Evolutionary conservation across 805 yeast species (phyloP), one percentile per base, ranked within the genome.

Genomic region (Zygoascus bituminiphila): DNA sequence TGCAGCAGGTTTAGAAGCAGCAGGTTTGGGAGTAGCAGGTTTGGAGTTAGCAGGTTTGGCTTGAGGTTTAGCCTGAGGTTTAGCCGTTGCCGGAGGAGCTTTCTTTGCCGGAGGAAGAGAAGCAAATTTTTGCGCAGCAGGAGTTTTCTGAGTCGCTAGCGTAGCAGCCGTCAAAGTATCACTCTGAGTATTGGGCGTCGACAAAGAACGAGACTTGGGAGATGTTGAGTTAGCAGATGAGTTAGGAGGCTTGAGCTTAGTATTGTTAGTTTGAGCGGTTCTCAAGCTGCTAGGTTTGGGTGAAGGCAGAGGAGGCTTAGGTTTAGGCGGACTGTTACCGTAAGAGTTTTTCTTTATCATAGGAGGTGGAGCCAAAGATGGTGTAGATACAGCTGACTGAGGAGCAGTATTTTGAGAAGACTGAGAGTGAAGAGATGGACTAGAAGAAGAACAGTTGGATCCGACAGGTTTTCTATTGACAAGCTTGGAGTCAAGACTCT

Each of bases 261-360:
- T 10, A 23, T n/a, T 41, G 19, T 21, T 41, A 12, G 12, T 5
- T n/a, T 25, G 20, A 4, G 33, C 14, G 12, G 46, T 19, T 12
- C 40, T 17, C 26, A 33, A 21, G 8, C 19, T 15, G 15, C 23
- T 14, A 4, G 42, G 29, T 24, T 44, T 48, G 21, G 42, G 45
- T 1, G 51, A 44, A 2, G 51, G 41, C 33, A 48, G 20, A 33
- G 44, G 50, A 19, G 47, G 51, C 33, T 36, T 40, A 41, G 44
- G 46, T 31, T 46, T 38, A 12, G 38, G 50, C 4, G 49, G 37
- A 20, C 29, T 25, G 25, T 46, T 38, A 20, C 37, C 22, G 23
- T 15, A 25, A 14, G 47, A 38, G 7, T 20, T 12, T 8, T 14
- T 17, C 29, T 15, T 25, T 15, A 41, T 26, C 4, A n/a, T 14